Conservation (phyloP, 139 green algal genomes). For the Auxenochlorella pyrenoidosa region DNA sequence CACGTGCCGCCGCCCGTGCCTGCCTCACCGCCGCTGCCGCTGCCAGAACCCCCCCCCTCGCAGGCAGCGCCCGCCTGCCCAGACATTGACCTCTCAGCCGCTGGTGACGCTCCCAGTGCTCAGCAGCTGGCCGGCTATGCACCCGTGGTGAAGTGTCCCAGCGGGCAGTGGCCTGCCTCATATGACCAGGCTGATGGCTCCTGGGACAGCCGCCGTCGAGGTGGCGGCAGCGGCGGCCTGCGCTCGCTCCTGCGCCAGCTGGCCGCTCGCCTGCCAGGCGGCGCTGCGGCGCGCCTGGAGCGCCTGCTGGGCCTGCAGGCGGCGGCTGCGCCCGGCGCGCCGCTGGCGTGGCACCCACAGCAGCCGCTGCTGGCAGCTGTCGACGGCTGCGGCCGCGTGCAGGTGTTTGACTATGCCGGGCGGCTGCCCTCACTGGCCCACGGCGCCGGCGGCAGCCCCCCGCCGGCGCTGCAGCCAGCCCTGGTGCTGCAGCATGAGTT, state of each 20-base stretch:
- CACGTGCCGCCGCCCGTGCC: not conserved
- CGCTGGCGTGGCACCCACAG: conserved; percentile 25
- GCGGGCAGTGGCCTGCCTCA: conserved; percentile 15
- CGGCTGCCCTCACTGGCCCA: conserved; percentile 25
- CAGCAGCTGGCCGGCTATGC: not conserved
- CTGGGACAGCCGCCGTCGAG: not conserved
- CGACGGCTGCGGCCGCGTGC: not conserved
- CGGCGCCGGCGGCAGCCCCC: too few relatives aligned
- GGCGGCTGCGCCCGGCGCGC: not conserved
- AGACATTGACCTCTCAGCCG: not conserved
- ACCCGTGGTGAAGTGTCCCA: conserved; percentile 15
- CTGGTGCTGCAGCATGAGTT: conserved; percentile 29
- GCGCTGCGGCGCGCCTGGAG: not conserved
- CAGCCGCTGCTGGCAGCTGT: conserved; percentile 31
- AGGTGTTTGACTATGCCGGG: conserved; percentile 18
- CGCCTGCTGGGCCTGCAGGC: not conserved
- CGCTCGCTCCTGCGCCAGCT: conserved; percentile 25
- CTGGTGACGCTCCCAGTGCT: not conserved
- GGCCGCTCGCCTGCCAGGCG: not conserved
- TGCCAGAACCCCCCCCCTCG: not conserved
- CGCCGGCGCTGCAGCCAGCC: conserved; percentile 7
- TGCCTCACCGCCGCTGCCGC: not conserved
- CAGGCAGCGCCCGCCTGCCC: conserved; percentile 13
- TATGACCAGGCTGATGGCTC: conserved; percentile 1
- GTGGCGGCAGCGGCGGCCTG: not conserved